phyloP scores from a whole-genome alignment of 2,329 filamentous ascomycete species.

The Trichoderma sp. region DNA sequence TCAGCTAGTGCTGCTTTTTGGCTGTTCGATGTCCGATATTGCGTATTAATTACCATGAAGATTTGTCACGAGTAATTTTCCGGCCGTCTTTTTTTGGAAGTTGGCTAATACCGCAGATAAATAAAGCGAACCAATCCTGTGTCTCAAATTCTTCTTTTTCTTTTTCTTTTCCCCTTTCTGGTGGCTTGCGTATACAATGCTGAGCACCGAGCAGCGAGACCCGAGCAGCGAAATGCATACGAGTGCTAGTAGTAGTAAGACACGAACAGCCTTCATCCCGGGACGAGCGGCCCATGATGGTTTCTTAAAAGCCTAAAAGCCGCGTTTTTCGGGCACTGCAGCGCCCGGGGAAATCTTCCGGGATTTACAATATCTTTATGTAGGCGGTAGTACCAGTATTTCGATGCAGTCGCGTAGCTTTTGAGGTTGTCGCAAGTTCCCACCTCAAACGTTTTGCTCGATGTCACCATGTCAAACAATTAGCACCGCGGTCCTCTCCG shows the following conservation, averaged over 20 bases:
- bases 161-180: background rate
- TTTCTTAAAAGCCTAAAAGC: constrained; percentile 4
- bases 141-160: background rate
- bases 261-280: background rate
- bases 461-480: background rate
- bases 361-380: background rate
- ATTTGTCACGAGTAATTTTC: background rate
- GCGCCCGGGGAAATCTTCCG: background rate
- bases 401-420: background rate
- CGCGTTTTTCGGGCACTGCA: background rate
- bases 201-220: background rate
- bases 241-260: background rate
- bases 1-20: background rate
- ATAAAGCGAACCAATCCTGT: background rate
- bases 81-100: background rate
- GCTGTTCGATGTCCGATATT: background rate
- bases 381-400: background rate
- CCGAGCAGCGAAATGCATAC: background rate
- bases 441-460: background rate
- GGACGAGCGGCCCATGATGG: background rate
- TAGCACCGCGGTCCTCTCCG: background rate
- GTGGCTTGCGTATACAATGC: background rate
- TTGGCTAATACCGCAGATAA: background rate
- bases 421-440: background rate
- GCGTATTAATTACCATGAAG: background rate